Percentiles rank a stretch among this genome's conserved stretches.
phyloP scores from a whole-genome alignment of 192 early-diverging fungal genomes.

The Podochytrium sp. region DNA sequence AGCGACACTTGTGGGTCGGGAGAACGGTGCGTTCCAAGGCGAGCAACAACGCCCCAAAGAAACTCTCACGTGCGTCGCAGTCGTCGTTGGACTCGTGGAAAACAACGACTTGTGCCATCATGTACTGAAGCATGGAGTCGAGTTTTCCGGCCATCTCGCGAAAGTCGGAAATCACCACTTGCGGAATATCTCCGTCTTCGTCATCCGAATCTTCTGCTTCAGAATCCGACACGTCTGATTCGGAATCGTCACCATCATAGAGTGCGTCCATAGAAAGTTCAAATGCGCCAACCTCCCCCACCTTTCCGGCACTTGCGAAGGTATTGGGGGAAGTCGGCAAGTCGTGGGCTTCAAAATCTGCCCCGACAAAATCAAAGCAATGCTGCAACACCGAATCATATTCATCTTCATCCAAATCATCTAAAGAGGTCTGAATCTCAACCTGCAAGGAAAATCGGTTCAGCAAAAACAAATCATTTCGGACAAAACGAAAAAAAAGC shows the following conservation, averaged over 20 bases:
- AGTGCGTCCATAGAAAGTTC: conserved; percentile 19
- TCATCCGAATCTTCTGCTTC: conserved; percentile 59
- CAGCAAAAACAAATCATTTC: background rate
- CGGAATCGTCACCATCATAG: conserved; percentile 19
- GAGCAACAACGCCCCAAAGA: conserved; percentile 72
- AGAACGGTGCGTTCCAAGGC: conserved; percentile 80
- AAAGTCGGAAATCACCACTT: background rate
- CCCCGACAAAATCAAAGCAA: conserved; percentile 58
- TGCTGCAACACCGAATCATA: conserved; percentile 47
- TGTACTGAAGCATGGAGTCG: conserved; percentile 66
- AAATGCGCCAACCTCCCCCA: background rate
- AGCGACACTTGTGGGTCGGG: conserved; percentile 85
- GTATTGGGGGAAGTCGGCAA: background rate
- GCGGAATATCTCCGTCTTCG: conserved; percentile 45
- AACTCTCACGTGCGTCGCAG: conserved; percentile 33
- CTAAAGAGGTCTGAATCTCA: conserved; percentile 88
- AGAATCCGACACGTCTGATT: conserved; percentile 14
- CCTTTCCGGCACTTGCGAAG: conserved; percentile 6
- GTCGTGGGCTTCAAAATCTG: conserved; percentile 11
- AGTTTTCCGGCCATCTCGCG: conserved; percentile 17
- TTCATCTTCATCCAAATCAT: conserved; percentile 73
- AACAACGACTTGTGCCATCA: background rate
- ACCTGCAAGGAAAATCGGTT: conserved; percentile 45
- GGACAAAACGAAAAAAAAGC: conserved; percentile 30
- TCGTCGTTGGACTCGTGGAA: conserved; percentile 56